These are phyloP conservation scores for Waltergamsia citrina DNA, from an alignment of 2,329 filamentous ascomycete genomes.

Conservation along the genomic window DNA sequence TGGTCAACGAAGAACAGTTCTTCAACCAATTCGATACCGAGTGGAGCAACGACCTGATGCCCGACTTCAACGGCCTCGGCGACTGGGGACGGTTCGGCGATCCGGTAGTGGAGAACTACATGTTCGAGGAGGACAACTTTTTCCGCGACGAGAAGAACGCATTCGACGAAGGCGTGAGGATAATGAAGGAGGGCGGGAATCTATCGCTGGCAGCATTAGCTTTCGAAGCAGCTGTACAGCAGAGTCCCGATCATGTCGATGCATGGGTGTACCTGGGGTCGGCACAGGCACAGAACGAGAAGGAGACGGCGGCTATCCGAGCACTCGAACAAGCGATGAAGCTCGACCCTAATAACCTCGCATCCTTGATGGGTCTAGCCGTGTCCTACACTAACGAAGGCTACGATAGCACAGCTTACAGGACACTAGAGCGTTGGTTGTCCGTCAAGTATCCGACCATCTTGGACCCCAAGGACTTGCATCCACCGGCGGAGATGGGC, in stretches of 20 bases:
- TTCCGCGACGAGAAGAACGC: slow-evolving; percentile 75
- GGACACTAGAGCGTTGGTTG: slow-evolving; percentile 92
- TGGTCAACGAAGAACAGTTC: slow-evolving; percentile 56
- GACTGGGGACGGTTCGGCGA: slow-evolving; percentile 61
- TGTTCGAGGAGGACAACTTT: slow-evolving; percentile 91
- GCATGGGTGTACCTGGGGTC: slow-evolving; percentile 91
- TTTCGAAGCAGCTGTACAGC: slow-evolving; percentile 91
- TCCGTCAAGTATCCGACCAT: slow-evolving; percentile 89
- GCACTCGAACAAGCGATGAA: slow-evolving; percentile 87
- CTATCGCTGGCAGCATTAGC: slow-evolving; percentile 86
- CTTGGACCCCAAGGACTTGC: slow-evolving; percentile 61
- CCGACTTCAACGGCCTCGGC: slow-evolving; percentile 52
- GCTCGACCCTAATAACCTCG: slow-evolving; percentile 75
- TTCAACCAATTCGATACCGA: slow-evolving; percentile 65
- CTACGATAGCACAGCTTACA: slow-evolving; percentile 93
- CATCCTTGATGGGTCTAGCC: slow-evolving; percentile 87
- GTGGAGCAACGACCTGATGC: slow-evolving; percentile 55
- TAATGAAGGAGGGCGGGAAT: slow-evolving; percentile 90
- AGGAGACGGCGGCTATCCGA: slow-evolving; percentile 90
- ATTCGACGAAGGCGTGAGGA: slow-evolving; percentile 86
- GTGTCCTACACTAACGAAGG: slow-evolving; percentile 98
- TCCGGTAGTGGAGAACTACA: slow-evolving; percentile 76
- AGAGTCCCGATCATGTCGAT: slow-evolving; percentile 76
- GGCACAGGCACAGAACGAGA: slow-evolving; percentile 96
- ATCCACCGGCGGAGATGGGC: slow-evolving; percentile 72